Base-by-base conservation (phyloP, 2,329 filamentous ascomycete species). In the Huntiella savannae region DNA sequence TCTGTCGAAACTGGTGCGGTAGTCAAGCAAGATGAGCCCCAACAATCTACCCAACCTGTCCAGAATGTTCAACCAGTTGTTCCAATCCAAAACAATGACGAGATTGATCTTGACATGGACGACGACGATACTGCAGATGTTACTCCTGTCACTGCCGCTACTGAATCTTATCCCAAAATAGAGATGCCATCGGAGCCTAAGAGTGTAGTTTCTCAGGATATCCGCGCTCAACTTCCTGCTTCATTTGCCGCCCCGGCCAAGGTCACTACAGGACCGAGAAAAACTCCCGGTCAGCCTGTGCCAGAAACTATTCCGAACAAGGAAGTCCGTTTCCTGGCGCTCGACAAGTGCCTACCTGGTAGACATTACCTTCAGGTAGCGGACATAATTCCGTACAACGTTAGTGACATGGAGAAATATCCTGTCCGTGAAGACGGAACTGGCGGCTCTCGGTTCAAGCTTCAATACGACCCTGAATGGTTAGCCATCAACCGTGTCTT, bases 381-480 rank as follows among this genome's bases (percentile, higher is more conserved):
- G 33, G 72, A 81, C 32, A 65, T 88, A 13, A 56, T 63, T 2
- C 66, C 75, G 3, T 56, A 69, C 37, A 62, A 68, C 12, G 49
- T 61, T 0, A 51, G 60, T 12, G 28, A 58, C 3, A 43, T 52
- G 11, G 42, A 51, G 1, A 38, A 47, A 2, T 45, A 56, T 43
- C 52, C 52, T 37, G 53, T 56, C 4, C 16, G 44, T 33, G 47
- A 46, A 4, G 16, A 54, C 10, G 47, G 49, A 3, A 47, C 46
- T 1, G 54, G 56, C 15, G 75, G 75, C 1, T 71, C 75, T 53
- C 75, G 76, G 1, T 71, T 75, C 53, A 66, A 64, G 8, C 68
- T 95, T 1, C 66, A 77, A 41, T 96, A 98, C 58, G 91, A 98
- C 59, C 75, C 79, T 8, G 91, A 98, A 63, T 98, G 88, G 88